These are phyloP conservation scores for Pichia paraexigua DNA, from an alignment of 805 yeast genomes.

Conservation along the genomic window DNA sequence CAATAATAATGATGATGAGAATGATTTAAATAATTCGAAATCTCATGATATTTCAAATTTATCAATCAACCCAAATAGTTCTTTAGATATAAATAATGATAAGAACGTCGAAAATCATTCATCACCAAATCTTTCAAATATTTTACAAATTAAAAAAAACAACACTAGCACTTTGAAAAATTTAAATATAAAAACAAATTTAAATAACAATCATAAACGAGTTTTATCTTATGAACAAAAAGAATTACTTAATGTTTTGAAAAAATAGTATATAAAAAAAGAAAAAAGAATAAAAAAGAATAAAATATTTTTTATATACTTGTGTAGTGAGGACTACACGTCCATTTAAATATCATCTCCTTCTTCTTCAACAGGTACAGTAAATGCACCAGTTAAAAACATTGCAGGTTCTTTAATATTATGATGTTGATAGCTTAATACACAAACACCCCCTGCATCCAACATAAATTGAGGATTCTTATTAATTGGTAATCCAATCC, in stretches of 20 bases:
- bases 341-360: conserved; percentile 21
- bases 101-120: too few relatives aligned
- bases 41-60: not conserved
- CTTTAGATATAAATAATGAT: not conserved
- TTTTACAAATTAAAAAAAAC: not conserved
- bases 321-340: not conserved
- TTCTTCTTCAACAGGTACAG: conserved; percentile 59
- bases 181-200: not conserved
- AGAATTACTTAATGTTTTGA: conserved; percentile 40
- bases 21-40: too few relatives aligned
- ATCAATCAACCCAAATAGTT: not conserved
- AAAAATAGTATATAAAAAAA: conserved; percentile 15
- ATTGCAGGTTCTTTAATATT: conserved; percentile 82
- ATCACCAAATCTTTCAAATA: not conserved
- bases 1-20: too few relatives aligned
- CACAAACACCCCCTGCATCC: conserved; percentile 96
- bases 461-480: conserved; percentile 73
- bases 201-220: conserved; percentile 19
- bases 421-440: conserved; percentile 81
- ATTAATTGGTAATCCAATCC: conserved; percentile 58
- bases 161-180: not conserved
- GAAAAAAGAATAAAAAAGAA: too few relatives aligned
- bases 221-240: conserved; percentile 46
- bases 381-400: conserved; percentile 74
- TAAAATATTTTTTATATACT: too few relatives aligned